Evolutionary conservation across 306 rosid species (phyloP), one percentile per base, ranked within the genome.

Genomic region (Dalbergia cochinchinensis): DNA sequence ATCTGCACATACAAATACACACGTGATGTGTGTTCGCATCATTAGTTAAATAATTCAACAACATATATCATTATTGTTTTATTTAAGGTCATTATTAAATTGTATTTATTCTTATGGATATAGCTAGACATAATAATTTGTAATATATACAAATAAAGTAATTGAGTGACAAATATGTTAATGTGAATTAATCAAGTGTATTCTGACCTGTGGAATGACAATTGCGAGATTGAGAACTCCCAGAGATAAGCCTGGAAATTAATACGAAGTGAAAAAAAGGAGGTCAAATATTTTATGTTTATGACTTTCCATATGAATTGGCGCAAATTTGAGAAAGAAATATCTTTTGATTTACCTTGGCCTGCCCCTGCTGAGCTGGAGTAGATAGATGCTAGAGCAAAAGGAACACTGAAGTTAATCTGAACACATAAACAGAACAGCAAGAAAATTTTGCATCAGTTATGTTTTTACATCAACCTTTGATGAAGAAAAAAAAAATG

Each of bases 341-440:
- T 13, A 53, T 13, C n/a, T 8, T 3, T 13, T 15, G 6, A 0
- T 55, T 6, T 82, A 92, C 98, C 98, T 91, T 92, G 95, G 7
- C 97, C 98, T 5, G 94, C 95, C 18, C 92, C 92, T 3, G 94
- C 20, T 0, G 65, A 11, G 62, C 65, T 82, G 22, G 89, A 92
- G 69, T 86, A 92, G 63, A 94, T 94, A 3, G 98, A 94, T 7
- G 97, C 97, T 19, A 94, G 50, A 12, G 97, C 97, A 57, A 91
- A 92, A 0, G 97, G 98, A 8, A 92, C 83, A 18, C 97, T 92
- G 73, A 1, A 92, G 6, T 87, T 94, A 72, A 90, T 81, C 97
- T 93, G 86, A 33, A 61, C 9, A 44, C 13, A 73, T 8, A 39
- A 19, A 33, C 22, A 42, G 11, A 47, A 75, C 22, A 48, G 2